These are phyloP conservation scores for Oryza officinalis DNA, from an alignment of 176 grass and related monocot species.

Conservation along the genomic window DNA sequence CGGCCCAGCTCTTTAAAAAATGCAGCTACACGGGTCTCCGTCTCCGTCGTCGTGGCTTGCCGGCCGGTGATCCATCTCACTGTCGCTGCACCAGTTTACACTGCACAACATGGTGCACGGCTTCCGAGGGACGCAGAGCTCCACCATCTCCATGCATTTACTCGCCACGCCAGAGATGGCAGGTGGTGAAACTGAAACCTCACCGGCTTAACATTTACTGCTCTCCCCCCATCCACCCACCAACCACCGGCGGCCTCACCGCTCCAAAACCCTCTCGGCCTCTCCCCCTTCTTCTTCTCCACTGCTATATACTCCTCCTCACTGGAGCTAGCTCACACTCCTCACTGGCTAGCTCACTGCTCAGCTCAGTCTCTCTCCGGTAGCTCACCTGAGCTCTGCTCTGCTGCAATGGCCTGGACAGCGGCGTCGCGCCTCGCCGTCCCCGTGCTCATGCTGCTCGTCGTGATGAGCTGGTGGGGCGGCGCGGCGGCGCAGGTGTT, in stretches of 20 bases:
- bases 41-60: no score
- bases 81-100: no score
- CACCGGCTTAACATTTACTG: conserved; percentile 29
- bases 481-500: conserved; percentile 41
- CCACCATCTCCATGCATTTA: conserved; percentile 30
- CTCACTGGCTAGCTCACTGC: not conserved
- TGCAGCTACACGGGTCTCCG: no score
- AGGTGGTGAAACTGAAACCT: conserved; percentile 6
- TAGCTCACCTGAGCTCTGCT: not conserved
- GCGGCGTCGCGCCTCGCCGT: not conserved
- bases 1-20: no score
- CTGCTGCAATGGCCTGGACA: conserved; percentile 18
- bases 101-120: conserved; percentile 3
- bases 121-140: not conserved
- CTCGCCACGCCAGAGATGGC: conserved; percentile 34
- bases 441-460: not conserved
- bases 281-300: not conserved
- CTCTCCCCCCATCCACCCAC: not conserved
- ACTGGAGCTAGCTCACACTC: not conserved
- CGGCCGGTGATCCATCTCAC: not conserved
- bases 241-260: not conserved
- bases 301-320: conserved; percentile 26
- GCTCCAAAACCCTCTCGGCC: not conserved
- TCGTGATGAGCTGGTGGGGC: conserved; percentile 2
- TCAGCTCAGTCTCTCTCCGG: not conserved